Evolutionary conservation across 2,329 filamentous ascomycete species (phyloP), one percentile per base, ranked within the genome.

Genomic region (Cladosporium sp.): DNA sequence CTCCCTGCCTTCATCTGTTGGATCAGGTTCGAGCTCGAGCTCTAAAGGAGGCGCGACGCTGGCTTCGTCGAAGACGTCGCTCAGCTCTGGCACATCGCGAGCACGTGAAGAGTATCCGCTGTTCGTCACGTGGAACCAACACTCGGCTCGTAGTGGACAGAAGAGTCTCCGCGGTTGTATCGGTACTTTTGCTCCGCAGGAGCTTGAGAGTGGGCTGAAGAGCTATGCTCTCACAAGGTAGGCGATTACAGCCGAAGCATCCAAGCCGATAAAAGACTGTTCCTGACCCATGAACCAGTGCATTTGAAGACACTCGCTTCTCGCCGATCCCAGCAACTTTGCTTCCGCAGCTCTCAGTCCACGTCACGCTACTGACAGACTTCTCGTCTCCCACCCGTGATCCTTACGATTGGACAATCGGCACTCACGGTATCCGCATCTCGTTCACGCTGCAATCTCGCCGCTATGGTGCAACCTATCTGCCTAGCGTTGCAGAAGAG

Each of bases 41-140:
- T 55, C 52, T 9, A 45, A 47, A 22, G 52, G 47, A 4, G 36
- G 45, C 24, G 55, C 55, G 4, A 57, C 55, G 13, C 56, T 49
- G 10, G 56, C 56, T 20, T 52, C 56, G 15, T 61, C 60, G 13
- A 60, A 57, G 35, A 60, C 60, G 8, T 63, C 61, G 24, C 40
- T 54, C 19, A 56, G 56, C 42, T 58, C 47, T 9, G 40, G 34
- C 5, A 55, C 24, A n/a, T 36, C 52, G 20, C 39, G 52, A 28
- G 28, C 39, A 19, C 40, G 40, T 12, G 63, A 65, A 25, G 62
- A 68, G 40, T 84, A 86, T 61, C 93, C 93, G 0, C 81, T 97
- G 37, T 97, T 97, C 71, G 90, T 99, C 47, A 96, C 92, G 7
- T 97, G 93, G 92, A 96, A 97, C 76, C 90, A 84, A 0, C 66